Conservation (phyloP, 495 filamentous ascomycete genomes). For the Baudoinia panamericana region DNA sequence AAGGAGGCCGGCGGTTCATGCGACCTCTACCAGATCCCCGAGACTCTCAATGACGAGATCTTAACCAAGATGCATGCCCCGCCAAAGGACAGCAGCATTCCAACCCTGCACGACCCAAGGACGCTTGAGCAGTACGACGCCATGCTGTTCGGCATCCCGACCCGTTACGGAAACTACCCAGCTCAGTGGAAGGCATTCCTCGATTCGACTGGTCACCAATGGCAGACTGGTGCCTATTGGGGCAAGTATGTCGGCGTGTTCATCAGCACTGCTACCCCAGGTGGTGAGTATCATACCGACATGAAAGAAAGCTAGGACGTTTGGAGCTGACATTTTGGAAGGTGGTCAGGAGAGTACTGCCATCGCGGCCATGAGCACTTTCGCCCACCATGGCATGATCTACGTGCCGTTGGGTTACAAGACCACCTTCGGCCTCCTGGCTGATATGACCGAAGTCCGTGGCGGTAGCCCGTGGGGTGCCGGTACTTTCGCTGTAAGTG, state of each 20-base stretch:
- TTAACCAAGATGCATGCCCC: slow-evolving; percentile 83
- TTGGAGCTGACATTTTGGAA: too few species aligned
- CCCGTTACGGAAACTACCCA: slow-evolving; percentile 97
- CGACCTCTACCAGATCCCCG: slow-evolving; percentile 74
- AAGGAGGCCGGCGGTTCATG: slow-evolving; percentile 70
- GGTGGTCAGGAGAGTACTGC: slow-evolving; percentile 87
- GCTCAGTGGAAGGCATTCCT: slow-evolving; percentile 91
- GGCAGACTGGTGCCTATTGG: slow-evolving; percentile 53
- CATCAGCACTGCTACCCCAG: slow-evolving; percentile 64
- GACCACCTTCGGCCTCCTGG: slow-evolving; percentile 54
- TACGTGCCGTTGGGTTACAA: slow-evolving; percentile 91
- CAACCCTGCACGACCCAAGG: slow-evolving; percentile 48
- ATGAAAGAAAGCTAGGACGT: too few species aligned
- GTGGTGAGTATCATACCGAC: too few species aligned
- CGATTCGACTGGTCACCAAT: slow-evolving; percentile 56
- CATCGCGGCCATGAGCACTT: slow-evolving; percentile 69
- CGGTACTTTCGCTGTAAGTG: slow-evolving; percentile 70
- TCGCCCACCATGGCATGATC: slow-evolving; percentile 88
- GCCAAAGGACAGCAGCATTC: slow-evolving; percentile 52
- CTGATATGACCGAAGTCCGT: slow-evolving; percentile 60
- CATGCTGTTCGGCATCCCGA: slow-evolving; percentile 91
- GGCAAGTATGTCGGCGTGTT: slow-evolving; percentile 92
- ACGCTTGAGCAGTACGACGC: slow-evolving; percentile 43
- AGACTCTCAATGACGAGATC: slow-evolving; percentile 76
- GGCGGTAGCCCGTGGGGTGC: slow-evolving; percentile 90